Percentiles rank a stretch among this genome's conserved stretches.
Evolutionary conservation across 2,329 filamentous ascomycete genomes (phyloP).

Genomic region (Zasmidium citrigriseum): DNA sequence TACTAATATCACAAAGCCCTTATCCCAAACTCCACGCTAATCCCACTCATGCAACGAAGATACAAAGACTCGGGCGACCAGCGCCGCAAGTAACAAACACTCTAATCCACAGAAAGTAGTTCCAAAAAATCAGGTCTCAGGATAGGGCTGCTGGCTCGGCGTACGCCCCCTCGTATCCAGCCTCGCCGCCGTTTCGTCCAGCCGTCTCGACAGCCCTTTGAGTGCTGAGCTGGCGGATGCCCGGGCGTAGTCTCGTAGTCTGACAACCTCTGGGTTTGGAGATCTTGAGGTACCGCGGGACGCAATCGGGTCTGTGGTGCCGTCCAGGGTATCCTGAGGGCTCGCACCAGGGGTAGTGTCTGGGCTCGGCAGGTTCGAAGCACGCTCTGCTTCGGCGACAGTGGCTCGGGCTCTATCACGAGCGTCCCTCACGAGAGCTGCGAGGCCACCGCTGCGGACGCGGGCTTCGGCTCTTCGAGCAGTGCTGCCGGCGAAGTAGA

Average conservation of each 20-base stretch:
- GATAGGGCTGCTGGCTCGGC: slow-evolving; percentile 13
- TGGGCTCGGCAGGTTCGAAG: background rate
- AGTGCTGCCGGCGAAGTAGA: slow-evolving; percentile 24
- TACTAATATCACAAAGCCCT: too few species aligned
- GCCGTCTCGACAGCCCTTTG: slow-evolving; percentile 18
- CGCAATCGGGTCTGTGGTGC: background rate
- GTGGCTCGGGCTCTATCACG: slow-evolving; percentile 20
- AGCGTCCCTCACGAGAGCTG: slow-evolving; percentile 23
- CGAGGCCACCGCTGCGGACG: slow-evolving; percentile 19
- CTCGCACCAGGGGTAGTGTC: background rate
- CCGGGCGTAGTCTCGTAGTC: slow-evolving; percentile 21
- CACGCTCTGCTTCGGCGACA: slow-evolving; percentile 19
- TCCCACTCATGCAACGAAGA: too few species aligned
- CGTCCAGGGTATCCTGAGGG: background rate
- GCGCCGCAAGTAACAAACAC: too few species aligned
- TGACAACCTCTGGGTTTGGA: slow-evolving; percentile 5
- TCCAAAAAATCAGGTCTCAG: slow-evolving; percentile 16
- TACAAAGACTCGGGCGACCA: too few species aligned
- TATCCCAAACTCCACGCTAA: too few species aligned
- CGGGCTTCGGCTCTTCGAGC: slow-evolving; percentile 21
- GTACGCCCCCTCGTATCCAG: slow-evolving; percentile 18
- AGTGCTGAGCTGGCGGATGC: slow-evolving; percentile 20
- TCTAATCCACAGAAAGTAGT: too few species aligned
- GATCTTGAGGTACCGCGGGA: slow-evolving; percentile 5
- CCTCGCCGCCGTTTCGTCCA: slow-evolving; percentile 20